These are phyloP conservation scores for Lepraria neglecta DNA, from an alignment of 495 filamentous ascomycete genomes.

Conservation along the genomic window DNA sequence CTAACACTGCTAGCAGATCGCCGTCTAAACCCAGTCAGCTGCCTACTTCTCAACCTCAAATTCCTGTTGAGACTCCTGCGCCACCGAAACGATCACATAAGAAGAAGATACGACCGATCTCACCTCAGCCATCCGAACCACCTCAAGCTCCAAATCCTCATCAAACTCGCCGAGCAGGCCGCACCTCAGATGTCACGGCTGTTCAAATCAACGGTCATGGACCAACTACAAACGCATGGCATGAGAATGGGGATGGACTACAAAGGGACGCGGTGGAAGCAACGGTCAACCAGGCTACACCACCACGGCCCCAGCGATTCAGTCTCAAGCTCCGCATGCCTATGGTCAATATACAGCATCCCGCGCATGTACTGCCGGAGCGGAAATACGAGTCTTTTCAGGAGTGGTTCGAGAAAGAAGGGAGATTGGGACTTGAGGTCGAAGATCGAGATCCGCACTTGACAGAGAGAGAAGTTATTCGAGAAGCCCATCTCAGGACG, in stretches of 20 bases:
- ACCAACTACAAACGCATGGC: conserved; percentile 16
- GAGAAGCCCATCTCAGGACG: conserved; percentile 45
- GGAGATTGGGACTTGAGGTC: conserved; percentile 28
- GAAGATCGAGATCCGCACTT: conserved; percentile 38
- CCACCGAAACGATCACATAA: conserved; percentile 22
- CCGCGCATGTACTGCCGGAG: conserved; percentile 41
- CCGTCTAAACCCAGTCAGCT: conserved; percentile 17
- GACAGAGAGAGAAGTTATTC: conserved; percentile 51
- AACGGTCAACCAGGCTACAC: conserved; percentile 23
- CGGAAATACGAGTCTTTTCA: conserved; percentile 47
- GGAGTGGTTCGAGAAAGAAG: conserved; percentile 51
- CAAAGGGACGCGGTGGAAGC: conserved; percentile 26
- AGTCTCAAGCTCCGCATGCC: conserved; percentile 51
- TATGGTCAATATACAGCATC: conserved; percentile 46
- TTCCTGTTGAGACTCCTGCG: not conserved
- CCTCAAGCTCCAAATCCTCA: conserved; percentile 13
- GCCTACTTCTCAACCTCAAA: not conserved
- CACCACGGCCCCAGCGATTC: conserved; percentile 38
- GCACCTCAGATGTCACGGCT: conserved; percentile 9
- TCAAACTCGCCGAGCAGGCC: conserved; percentile 20
- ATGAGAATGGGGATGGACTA: conserved; percentile 18
- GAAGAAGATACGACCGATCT: conserved; percentile 15
- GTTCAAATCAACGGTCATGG: conserved; percentile 1
- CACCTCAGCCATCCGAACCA: conserved; percentile 7
- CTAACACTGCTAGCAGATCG: conserved; percentile 18